Evolutionary conservation across 495 filamentous ascomycete genomes (phyloP).

Genomic region (Penicillium ochrochloron): DNA sequence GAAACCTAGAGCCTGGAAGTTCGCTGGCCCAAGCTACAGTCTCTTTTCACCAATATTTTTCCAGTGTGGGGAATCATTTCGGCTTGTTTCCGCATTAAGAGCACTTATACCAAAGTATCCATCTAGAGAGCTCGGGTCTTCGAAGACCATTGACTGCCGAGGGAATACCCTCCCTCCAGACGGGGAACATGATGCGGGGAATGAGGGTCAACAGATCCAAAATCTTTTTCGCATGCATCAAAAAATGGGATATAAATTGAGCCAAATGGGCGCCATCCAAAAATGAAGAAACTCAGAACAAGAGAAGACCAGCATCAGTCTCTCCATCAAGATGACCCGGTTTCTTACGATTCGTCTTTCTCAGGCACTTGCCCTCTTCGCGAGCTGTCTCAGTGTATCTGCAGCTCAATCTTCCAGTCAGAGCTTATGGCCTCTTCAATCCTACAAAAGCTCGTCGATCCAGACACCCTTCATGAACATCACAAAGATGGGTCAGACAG

Average conservation of each 20-base stretch:
- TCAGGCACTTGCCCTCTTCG: slow-evolving; percentile 12
- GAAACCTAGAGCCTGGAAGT: background rate
- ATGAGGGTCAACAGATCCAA: background rate
- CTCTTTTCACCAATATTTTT: background rate
- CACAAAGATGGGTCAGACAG: slow-evolving; percentile 34
- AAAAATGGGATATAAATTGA: slow-evolving; percentile 9
- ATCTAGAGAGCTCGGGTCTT: background rate
- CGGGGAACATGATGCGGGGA: slow-evolving; percentile 10
- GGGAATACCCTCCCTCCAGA: background rate
- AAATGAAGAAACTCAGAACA: background rate
- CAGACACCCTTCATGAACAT: slow-evolving; percentile 32
- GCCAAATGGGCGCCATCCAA: background rate
- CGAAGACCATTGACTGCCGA: slow-evolving; percentile 7
- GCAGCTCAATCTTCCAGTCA: slow-evolving; percentile 8
- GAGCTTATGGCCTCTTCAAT: slow-evolving; percentile 17
- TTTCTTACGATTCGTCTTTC: slow-evolving; percentile 1
- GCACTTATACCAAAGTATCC: background rate
- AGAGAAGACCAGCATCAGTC: background rate
- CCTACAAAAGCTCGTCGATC: slow-evolving; percentile 27
- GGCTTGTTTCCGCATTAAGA: slow-evolving; percentile 4
- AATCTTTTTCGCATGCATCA: background rate
- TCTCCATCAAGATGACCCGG: background rate
- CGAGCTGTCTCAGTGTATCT: slow-evolving; percentile 3
- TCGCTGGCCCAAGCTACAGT: background rate
- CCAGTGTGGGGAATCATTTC: slow-evolving; percentile 1